Base-by-base conservation (phyloP, 495 filamentous ascomycete species). In the Amorphotheca resinae region DNA sequence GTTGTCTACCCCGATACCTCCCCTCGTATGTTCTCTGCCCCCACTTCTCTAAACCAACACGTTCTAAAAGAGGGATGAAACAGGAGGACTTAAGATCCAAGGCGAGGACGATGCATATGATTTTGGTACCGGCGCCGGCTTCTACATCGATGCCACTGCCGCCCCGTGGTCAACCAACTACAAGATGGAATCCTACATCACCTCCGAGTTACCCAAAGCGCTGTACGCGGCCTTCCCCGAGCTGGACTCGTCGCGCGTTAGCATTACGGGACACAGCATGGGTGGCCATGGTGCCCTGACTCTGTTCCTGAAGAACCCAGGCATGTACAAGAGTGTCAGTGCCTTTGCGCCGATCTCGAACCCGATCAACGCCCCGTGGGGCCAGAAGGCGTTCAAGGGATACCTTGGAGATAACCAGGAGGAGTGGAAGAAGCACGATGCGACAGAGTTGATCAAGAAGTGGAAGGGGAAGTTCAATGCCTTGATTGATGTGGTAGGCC, bases 231-330 rank as follows among this genome's bases (percentile, higher is more conserved):
- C 69, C 36, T 64, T 64, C 50, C 84, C 83, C 51, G 61, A 76
- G 53, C 60, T 98, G 1, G 87, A 95, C 58, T 38, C 56, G 0
- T 63, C 52, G 12, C 64, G 78, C 0, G 75, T 95, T 26, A 78
- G 78, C 55, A 89, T 98, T 51, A 87, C 80, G 26, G 91, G 91
- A 2, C 91, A 96, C 61, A 82, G 75, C 53, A 98, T 98, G 91
- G 91, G 91, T 52, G 91, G 91, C 0, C 91, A 96, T 62, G 91
- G 91, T 17, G 91, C 91, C 36, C 65, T 98, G 49, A 94, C 86
- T 38, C 62, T 95, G 52, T 95, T 82, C 65, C 72, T 98, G 16
- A 87, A 82, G 60, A 82, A 95, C 60, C 85, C 89, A 1, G 86
- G 81, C 12, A 79, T 76, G 66, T 98, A 95, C 67, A 78, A 80